Evolutionary conservation across 2,329 filamentous ascomycete species (phyloP).

Genomic region (Passalora sequoiae): DNA sequence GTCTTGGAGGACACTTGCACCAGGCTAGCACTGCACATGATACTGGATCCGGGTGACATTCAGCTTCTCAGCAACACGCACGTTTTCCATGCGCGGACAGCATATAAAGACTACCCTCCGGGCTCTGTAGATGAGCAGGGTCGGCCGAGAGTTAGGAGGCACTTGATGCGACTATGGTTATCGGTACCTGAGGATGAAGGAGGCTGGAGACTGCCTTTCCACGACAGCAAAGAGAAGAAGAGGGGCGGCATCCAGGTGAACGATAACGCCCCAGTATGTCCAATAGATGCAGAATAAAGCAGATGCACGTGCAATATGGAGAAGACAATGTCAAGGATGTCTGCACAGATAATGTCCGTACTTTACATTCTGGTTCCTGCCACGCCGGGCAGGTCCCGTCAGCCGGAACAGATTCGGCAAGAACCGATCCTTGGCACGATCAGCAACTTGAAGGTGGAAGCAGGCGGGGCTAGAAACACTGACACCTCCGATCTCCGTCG

Average conservation of each 20-base stretch:
- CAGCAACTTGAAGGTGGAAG: too few species aligned
- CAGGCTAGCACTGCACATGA: conserved; percentile 71
- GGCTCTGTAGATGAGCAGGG: conserved; percentile 21
- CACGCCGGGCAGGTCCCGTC: too few species aligned
- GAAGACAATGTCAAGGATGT: background rate
- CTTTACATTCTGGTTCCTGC: too few species aligned
- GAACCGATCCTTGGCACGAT: too few species aligned
- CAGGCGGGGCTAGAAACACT: too few species aligned
- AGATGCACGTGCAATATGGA: too few species aligned
- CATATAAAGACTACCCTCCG: conserved; percentile 66
- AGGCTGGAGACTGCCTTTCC: conserved; percentile 78
- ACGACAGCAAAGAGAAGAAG: conserved; percentile 77
- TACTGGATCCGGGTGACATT: conserved; percentile 80
- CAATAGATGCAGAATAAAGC: conserved; percentile 70
- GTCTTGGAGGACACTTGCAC: conserved; percentile 73
- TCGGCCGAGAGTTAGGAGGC: conserved; percentile 60
- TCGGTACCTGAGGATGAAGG: conserved; percentile 75
- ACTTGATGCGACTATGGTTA: conserved; percentile 79
- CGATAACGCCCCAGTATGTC: conserved; percentile 66
- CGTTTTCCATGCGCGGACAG: conserved; percentile 74
- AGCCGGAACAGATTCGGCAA: too few species aligned
- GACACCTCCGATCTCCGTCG: too few species aligned
- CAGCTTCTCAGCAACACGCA: conserved; percentile 79
- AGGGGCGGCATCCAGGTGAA: conserved; percentile 83
- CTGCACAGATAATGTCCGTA: too few species aligned